Conservation (phyloP, 2,329 filamentous ascomycete species). For the Lasiodiplodia sp. region DNA sequence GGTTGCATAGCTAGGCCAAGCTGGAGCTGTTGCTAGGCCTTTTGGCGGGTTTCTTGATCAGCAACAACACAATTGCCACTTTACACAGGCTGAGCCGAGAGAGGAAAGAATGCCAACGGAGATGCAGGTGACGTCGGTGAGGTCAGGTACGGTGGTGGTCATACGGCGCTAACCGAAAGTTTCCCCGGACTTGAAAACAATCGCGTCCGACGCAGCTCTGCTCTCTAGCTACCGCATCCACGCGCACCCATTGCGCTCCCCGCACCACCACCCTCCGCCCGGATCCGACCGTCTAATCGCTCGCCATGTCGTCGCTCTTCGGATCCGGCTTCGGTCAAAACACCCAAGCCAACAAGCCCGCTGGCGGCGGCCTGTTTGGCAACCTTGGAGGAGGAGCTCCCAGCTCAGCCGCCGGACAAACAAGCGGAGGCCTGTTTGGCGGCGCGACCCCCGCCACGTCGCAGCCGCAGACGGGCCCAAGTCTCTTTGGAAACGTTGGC, state of each 20-base stretch:
- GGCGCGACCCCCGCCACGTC: conserved; percentile 1
- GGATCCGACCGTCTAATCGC: conserved; percentile 31
- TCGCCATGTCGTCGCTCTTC: conserved; percentile 39
- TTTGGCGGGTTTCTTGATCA: background rate
- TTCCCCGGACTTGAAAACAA: conserved; percentile 32
- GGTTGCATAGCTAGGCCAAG: background rate
- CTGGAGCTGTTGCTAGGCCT: background rate
- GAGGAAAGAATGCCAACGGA: background rate
- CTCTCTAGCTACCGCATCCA: conserved; percentile 33
- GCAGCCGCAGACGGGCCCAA: conserved; percentile 8
- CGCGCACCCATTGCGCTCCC: conserved; percentile 32
- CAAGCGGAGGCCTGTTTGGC: conserved; percentile 23
- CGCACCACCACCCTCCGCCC: conserved; percentile 33
- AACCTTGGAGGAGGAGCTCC: conserved; percentile 30
- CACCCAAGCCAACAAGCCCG: conserved; percentile 36
- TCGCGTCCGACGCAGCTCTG: conserved; percentile 30
- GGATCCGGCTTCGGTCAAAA: conserved; percentile 38
- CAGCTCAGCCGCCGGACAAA: conserved; percentile 9
- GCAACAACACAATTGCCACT: background rate
- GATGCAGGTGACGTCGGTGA: background rate
- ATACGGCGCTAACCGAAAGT: conserved; percentile 31
- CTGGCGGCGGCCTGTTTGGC: conserved; percentile 40
- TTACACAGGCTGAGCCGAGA: background rate
- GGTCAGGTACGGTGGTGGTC: background rate
- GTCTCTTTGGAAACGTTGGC: conserved; percentile 12